Evolutionary conservation across 371 early-diverging fungal genomes (phyloP).

Genomic region (Rhizomucor miehei): DNA sequence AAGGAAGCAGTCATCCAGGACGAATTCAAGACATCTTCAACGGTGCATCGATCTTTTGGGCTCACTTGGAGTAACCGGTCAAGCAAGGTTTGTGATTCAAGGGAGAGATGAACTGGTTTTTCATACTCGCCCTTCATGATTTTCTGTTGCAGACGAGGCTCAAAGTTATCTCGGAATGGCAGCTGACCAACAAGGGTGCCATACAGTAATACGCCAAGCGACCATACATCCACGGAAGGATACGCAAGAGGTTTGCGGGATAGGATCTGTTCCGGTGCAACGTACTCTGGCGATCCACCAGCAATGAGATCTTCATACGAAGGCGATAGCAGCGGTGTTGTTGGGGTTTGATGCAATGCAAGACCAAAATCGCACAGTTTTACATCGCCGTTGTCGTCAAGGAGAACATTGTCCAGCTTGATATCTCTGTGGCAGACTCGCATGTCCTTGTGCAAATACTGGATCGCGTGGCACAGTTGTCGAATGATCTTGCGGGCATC

Average conservation of each 20-base stretch:
- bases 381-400: conserved; percentile 45
- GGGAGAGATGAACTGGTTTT: conserved; percentile 26
- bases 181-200: conserved; percentile 68
- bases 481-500: conserved; percentile 51
- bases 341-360: conserved; percentile 45
- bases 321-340: not conserved
- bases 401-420: conserved; percentile 90
- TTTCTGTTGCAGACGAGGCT: conserved; percentile 66
- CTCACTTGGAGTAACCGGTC: conserved; percentile 19
- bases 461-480: conserved; percentile 70
- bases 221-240: conserved; percentile 77
- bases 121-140: conserved; percentile 55
- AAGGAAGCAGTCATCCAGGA: conserved; percentile 22
- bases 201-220: conserved; percentile 77
- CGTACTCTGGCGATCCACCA: conserved; percentile 77
- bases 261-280: conserved; percentile 73
- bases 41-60: conserved; percentile 20
- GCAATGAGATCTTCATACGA: conserved; percentile 4
- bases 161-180: conserved; percentile 78
- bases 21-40: conserved; percentile 23
- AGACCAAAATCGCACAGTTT: conserved; percentile 93
- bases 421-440: conserved; percentile 88
- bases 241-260: conserved; percentile 23
- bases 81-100: conserved; percentile 19
- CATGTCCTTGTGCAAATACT: conserved; percentile 76